Base-by-base conservation (phyloP, 169 alveolate species). In the Plasmodium fragile region DNA sequence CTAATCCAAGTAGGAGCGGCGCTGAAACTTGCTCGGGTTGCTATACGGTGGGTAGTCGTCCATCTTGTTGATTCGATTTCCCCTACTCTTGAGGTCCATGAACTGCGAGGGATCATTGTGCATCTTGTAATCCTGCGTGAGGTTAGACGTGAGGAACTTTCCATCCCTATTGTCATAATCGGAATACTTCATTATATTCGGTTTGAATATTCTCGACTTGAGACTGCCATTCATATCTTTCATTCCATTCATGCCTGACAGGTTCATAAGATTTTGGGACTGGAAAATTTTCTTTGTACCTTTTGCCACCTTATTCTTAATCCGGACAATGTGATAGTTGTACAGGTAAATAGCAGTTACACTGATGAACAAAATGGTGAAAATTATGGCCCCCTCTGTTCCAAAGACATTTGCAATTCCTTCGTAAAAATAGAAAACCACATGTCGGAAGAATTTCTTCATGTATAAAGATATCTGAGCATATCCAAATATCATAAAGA, bases 331-430 rank as follows among this genome's bases (percentile, higher is more conserved):
- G 53, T 91, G 92, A 70, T 91, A 80, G 52, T 91, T 91, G 49
- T 91, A 91, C 73, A 91, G 22, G 52, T 91, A 81, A 11, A 91
- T 81, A 34, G 94, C 91, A 0, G 92, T 91, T 13, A 81, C 92
- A 1, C 85, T 65, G 18, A 91, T 91, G 25, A 80, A 43, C 30
- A 91, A 39, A 43, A 91, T 53, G 13, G 92, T 43, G 53, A 91
- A 43, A 45, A 91, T 45, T 8, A 91, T 80, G n/a, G 94, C 94
- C 1, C 94, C 94, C 25, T 91, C 94, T n/a, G 94, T 91, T 49
- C 94, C 94, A 55, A 91, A 91, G 4, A 91, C 94, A 36, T 91
- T 91, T 2, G 94, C 83, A 69, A 81, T 75, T 65, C 94, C 94
- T 69, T 91, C 94, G 55, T 80, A 91, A 75, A 79, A 80, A 52